A percentile compares a stretch with the other conserved stretches of the same genome.
These are phyloP conservation scores for Leptographium radiaticola DNA, from an alignment of 2,329 filamentous ascomycete genomes.

Conservation along the genomic window DNA sequence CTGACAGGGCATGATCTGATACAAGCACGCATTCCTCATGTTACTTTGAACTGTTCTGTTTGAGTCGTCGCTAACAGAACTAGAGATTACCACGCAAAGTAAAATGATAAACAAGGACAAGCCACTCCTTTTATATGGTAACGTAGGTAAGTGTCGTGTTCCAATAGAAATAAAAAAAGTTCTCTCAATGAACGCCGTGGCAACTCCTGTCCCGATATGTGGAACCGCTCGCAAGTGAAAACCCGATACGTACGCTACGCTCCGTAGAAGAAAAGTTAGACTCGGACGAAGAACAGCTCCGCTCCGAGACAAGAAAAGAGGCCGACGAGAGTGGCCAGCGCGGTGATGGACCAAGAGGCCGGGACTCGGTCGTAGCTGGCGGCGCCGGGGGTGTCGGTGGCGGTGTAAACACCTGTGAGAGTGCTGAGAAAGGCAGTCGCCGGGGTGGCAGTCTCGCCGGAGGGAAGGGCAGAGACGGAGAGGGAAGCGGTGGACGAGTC, in stretches of 20 bases:
- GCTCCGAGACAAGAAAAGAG: neutral
- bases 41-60: neutral
- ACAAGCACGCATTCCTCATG: conserved; percentile 6
- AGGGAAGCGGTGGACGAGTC: neutral
- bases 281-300: neutral
- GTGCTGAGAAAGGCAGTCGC: conserved; percentile 15
- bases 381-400: conserved; percentile 15
- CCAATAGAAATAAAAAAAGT: too few relatives aligned
- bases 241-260: too few relatives aligned
- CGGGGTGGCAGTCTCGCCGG: neutral
- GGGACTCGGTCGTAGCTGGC: neutral
- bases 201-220: too few relatives aligned
- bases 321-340: neutral
- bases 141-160: too few relatives aligned
- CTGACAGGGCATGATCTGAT: conserved; percentile 49
- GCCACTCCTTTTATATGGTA: too few relatives aligned
- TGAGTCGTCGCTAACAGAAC: neutral
- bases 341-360: neutral
- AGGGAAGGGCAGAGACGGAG: neutral
- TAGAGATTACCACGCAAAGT: too few relatives aligned
- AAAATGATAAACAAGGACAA: too few relatives aligned
- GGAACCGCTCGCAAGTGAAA: too few relatives aligned
- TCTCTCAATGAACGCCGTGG: too few relatives aligned
- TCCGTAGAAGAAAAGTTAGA: neutral
- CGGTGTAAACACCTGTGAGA: conserved; percentile 21